A percentile compares a stretch with the other conserved stretches of the same genome.
Evolutionary conservation across 371 early-diverging fungal species (phyloP).

Genomic region (Lichtheimia ornata): DNA sequence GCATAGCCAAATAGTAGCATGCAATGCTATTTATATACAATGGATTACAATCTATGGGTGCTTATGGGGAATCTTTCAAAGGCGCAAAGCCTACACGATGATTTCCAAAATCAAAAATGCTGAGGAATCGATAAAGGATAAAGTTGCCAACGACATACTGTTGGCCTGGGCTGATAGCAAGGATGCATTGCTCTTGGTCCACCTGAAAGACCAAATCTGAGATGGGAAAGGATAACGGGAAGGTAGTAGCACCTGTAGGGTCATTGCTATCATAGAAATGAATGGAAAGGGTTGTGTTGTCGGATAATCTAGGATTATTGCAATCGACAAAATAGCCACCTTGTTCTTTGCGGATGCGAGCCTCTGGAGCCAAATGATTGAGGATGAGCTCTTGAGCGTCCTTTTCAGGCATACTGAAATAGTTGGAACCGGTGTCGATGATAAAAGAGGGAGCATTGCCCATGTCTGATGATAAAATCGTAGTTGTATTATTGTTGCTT

Average conservation of each 20-base stretch:
- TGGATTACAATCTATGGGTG: too few relatives aligned
- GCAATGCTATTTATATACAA: too few relatives aligned
- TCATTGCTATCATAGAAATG: too few relatives aligned
- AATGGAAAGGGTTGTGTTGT: too few relatives aligned
- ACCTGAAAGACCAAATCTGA: not conserved
- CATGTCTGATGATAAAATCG: not conserved
- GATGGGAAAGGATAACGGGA: not conserved
- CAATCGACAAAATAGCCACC: not conserved
- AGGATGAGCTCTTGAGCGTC: not conserved
- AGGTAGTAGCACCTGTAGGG: too few relatives aligned
- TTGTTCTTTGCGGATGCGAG: not conserved
- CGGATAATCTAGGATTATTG: not conserved
- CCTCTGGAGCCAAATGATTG: not conserved
- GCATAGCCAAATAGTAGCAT: too few relatives aligned
- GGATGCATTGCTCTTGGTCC: not conserved
- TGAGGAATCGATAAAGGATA: slow-evolving; percentile 4
- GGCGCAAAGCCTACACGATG: slow-evolving; percentile 8
- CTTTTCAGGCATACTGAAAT: slow-evolving; percentile 1
- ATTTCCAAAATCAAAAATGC: slow-evolving; percentile 9
- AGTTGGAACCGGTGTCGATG: slow-evolving; percentile 5
- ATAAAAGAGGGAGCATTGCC: not conserved
- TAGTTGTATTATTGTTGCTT: not conserved
- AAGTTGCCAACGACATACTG: slow-evolving; percentile 4
- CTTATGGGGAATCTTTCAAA: not conserved
- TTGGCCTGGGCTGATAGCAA: not conserved